Conservation (phyloP, 768 basidiomycete species). For the Serendipita sp. region DNA sequence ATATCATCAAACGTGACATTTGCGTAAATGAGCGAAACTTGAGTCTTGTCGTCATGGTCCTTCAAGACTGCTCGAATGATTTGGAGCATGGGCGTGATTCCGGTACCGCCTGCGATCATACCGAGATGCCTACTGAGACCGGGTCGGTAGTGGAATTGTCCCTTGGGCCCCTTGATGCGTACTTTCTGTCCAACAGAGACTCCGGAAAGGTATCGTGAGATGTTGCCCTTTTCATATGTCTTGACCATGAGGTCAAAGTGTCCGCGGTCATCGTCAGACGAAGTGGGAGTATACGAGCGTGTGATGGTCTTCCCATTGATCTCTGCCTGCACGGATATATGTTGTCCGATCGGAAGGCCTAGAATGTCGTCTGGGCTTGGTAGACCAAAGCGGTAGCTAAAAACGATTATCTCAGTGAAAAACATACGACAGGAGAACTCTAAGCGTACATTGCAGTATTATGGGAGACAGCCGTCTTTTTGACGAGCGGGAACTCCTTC, state of each 20-base stretch:
- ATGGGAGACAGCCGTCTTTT: slow-evolving; percentile 74
- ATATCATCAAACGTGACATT: slow-evolving; percentile 91
- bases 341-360: slow-evolving; percentile 91
- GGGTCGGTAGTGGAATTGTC: slow-evolving; percentile 74
- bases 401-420: background rate
- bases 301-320: slow-evolving; percentile 82
- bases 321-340: slow-evolving; percentile 80
- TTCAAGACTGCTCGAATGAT: slow-evolving; percentile 88
- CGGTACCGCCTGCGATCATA: slow-evolving; percentile 98
- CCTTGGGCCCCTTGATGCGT: slow-evolving; percentile 90
- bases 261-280: slow-evolving; percentile 81
- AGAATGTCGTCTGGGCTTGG: slow-evolving; percentile 60
- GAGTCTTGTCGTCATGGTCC: slow-evolving; percentile 73
- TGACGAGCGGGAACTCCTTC: slow-evolving; percentile 63
- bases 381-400: slow-evolving; percentile 81
- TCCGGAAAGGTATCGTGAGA: slow-evolving; percentile 68
- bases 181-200: slow-evolving; percentile 80
- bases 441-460: slow-evolving; percentile 80
- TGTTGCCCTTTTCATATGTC: slow-evolving; percentile 96
- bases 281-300: slow-evolving; percentile 91
- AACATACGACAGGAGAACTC: slow-evolving; percentile 3
- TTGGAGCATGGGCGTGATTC: slow-evolving; percentile 98
- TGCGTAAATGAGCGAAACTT: slow-evolving; percentile 81
- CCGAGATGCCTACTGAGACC: slow-evolving; percentile 61
- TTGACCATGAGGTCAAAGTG: slow-evolving; percentile 96